phyloP scores from a whole-genome alignment of 129 eudicot genomes.

The Ambrosia artemisiifolia region DNA sequence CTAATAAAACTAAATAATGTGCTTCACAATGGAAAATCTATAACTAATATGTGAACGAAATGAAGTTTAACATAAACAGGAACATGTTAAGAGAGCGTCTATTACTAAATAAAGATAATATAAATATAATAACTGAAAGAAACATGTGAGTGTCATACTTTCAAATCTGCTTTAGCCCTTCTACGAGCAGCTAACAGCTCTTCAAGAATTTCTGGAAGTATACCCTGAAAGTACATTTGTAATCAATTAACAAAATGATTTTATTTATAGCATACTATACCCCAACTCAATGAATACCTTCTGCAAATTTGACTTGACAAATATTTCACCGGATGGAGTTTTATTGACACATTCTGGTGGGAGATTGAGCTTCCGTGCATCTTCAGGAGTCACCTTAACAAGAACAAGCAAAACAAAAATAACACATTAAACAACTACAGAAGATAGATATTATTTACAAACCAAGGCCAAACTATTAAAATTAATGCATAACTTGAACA shows the following conservation, averaged over 20 bases:
- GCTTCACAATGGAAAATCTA: background rate
- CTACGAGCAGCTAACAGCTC: constrained; percentile 94
- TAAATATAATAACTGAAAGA: constrained; percentile 1
- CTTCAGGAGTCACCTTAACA: constrained; percentile 84
- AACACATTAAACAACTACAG: constrained; percentile 17
- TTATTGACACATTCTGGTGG: constrained; percentile 80
- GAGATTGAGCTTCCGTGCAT: constrained; percentile 66
- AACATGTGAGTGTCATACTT: constrained; percentile 41
- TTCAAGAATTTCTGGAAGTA: constrained; percentile 99
- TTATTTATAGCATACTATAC: background rate
- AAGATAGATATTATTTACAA: constrained; percentile 12
- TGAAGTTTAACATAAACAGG: background rate
- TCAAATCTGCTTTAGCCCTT: constrained; percentile 95
- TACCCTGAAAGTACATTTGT: constrained; percentile 60
- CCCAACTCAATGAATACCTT: constrained; percentile 47
- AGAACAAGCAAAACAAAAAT: constrained; percentile 15
- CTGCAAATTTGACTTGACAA: constrained; percentile 85
- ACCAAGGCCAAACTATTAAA: background rate
- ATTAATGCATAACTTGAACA: constrained; percentile 12
- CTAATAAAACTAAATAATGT: background rate
- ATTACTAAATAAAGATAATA: background rate
- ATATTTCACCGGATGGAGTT: constrained; percentile 98
- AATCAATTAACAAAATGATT: constrained; percentile 14
- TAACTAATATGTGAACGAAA: background rate
- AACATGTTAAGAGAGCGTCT: background rate